Evolutionary conservation across 2,329 filamentous ascomycete species (phyloP).

Genomic region (Colletotrichum neosansevieriae): DNA sequence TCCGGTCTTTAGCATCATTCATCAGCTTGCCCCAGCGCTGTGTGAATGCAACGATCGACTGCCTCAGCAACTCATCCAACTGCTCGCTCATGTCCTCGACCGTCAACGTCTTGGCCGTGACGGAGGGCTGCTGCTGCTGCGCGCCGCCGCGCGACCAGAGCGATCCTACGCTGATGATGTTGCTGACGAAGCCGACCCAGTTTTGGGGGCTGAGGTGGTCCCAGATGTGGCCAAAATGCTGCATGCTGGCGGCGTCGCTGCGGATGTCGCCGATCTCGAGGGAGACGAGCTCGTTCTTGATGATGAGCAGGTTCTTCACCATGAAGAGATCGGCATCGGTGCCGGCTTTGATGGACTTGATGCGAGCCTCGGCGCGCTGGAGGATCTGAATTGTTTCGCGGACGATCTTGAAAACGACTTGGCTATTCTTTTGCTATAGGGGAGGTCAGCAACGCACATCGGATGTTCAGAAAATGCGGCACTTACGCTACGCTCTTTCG

Average conservation of each 20-base stretch:
- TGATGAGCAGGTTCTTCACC: constrained; percentile 91
- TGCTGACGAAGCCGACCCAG: constrained; percentile 69
- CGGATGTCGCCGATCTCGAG: constrained; percentile 87
- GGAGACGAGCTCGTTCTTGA: constrained; percentile 95
- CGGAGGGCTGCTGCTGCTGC: constrained; percentile 45
- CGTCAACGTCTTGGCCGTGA: constrained; percentile 47
- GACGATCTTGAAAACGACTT: constrained; percentile 78
- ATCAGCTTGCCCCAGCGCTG: constrained; percentile 68
- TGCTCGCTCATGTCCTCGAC: constrained; percentile 73
- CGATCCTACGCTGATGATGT: constrained; percentile 65
- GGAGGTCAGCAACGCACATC: background rate
- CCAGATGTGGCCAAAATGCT: constrained; percentile 75
- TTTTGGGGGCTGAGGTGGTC: constrained; percentile 70
- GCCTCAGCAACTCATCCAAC: constrained; percentile 71
- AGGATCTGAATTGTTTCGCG: constrained; percentile 90
- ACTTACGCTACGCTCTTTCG: constrained; percentile 72
- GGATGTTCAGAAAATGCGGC: fast-evolving
- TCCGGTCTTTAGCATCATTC: constrained; percentile 61
- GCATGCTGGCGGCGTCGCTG: constrained; percentile 64
- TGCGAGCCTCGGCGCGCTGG: constrained; percentile 78
- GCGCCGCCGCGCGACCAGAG: constrained; percentile 55
- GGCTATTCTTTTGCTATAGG: constrained; percentile 62
- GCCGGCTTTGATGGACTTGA: constrained; percentile 70
- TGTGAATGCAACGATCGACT: constrained; percentile 73
- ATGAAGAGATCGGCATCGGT: constrained; percentile 90